Evolutionary conservation across 148 eudicot genomes (phyloP).

Genomic region (Salicornia ramosissima): DNA sequence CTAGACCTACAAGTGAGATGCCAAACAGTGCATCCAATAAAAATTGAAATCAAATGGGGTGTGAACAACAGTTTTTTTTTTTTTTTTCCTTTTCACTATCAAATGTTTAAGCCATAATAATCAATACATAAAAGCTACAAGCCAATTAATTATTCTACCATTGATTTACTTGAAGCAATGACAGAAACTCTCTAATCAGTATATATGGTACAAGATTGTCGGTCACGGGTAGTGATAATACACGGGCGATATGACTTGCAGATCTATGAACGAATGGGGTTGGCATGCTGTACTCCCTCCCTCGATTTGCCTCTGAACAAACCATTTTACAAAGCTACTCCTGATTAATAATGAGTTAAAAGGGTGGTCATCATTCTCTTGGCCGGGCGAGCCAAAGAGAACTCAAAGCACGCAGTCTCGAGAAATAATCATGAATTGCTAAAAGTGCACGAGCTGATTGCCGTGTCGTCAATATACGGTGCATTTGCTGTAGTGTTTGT

Average conservation of each 20-base stretch:
- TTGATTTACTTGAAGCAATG: slow-evolving; percentile 11
- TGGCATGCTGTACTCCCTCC: slow-evolving; percentile 7
- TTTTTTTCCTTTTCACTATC: slow-evolving; percentile 1
- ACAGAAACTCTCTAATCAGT: slow-evolving; percentile 9
- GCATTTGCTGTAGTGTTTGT: slow-evolving; percentile 53
- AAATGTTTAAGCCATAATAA: slow-evolving; percentile 15
- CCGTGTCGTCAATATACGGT: slow-evolving; percentile 38
- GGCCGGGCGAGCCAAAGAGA: slow-evolving; percentile 54
- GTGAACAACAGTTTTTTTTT: slow-evolving; percentile 1
- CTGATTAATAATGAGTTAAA: slow-evolving; percentile 12
- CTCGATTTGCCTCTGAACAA: slow-evolving; percentile 3
- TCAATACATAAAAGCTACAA: slow-evolving; percentile 12
- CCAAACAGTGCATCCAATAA: neutral
- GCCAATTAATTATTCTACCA: slow-evolving; percentile 10
- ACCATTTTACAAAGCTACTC: slow-evolving; percentile 24
- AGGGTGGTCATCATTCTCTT: slow-evolving; percentile 29
- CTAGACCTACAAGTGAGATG: neutral
- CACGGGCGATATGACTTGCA: slow-evolving; percentile 9
- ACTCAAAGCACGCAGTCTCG: slow-evolving; percentile 48
- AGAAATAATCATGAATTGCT: slow-evolving; percentile 49
- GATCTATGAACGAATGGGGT: slow-evolving; percentile 5
- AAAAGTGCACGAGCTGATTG: slow-evolving; percentile 52
- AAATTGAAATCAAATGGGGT: neutral
- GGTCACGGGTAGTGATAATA: slow-evolving; percentile 10
- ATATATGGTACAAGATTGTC: slow-evolving; percentile 3